phyloP scores from a whole-genome alignment of 2,329 filamentous ascomycete genomes.

The Penicillium olsonii region DNA sequence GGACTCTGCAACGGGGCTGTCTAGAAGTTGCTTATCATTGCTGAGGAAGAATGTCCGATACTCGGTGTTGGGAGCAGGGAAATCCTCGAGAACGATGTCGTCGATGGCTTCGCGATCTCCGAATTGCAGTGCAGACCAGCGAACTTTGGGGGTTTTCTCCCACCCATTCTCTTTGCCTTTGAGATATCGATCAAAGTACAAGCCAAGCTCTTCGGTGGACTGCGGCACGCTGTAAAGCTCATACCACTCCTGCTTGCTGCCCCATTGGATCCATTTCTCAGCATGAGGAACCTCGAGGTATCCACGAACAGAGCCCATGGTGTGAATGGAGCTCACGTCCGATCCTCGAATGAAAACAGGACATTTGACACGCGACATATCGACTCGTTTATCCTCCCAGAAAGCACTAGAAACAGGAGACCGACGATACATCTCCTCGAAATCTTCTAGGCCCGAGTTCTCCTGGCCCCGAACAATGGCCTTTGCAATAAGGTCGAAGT shows the following conservation, averaged over 20 bases:
- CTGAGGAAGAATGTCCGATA: constrained; percentile 36
- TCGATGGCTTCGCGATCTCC: constrained; percentile 32
- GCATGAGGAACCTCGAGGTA: constrained; percentile 39
- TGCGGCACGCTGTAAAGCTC: constrained; percentile 42
- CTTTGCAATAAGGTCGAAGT: constrained; percentile 46
- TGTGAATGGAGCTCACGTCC: constrained; percentile 36
- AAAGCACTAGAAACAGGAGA: constrained; percentile 35
- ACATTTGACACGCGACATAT: constrained; percentile 36
- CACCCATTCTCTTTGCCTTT: constrained; percentile 48
- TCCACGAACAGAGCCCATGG: constrained; percentile 39
- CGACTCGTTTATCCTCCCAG: constrained; percentile 42
- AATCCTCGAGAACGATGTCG: constrained; percentile 36
- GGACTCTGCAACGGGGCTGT: constrained; percentile 1
- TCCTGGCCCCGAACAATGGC: constrained; percentile 38
- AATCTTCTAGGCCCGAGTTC: constrained; percentile 40
- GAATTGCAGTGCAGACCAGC: constrained; percentile 45
- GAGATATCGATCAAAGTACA: constrained; percentile 51
- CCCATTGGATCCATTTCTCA: constrained; percentile 48
- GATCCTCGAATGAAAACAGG: constrained; percentile 39
- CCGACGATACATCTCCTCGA: constrained; percentile 45
- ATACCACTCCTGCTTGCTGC: constrained; percentile 48
- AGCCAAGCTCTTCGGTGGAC: constrained; percentile 39
- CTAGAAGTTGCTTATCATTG: constrained; percentile 1
- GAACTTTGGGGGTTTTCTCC: constrained; percentile 50
- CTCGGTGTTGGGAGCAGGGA: constrained; percentile 36